These are phyloP conservation scores for Protomyces macrosporus DNA, from an alignment of 1,139 yeast species.

Conservation along the genomic window DNA sequence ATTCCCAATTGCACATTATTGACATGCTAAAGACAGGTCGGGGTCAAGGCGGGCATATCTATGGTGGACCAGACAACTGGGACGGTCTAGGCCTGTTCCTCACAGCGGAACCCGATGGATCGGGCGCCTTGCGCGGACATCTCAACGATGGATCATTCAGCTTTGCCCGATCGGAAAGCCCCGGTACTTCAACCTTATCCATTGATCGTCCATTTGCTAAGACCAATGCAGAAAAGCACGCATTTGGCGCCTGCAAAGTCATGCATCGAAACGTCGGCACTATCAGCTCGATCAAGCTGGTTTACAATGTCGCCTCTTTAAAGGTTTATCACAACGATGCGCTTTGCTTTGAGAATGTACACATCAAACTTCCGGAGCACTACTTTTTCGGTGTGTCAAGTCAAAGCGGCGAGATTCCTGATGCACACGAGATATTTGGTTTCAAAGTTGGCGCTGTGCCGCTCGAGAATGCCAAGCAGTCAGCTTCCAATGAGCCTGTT, in stretches of 20 bases:
- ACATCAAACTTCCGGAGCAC: conserved; percentile 38
- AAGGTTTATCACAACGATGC: conserved; percentile 40
- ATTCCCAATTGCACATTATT: background rate
- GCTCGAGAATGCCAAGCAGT: background rate
- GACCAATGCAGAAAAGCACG: conserved; percentile 32
- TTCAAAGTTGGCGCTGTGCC: conserved; percentile 3
- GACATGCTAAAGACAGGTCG: conserved; percentile 4
- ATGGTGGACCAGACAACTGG: conserved; percentile 41
- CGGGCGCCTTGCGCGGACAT: conserved; percentile 40
- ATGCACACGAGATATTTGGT: conserved; percentile 31
- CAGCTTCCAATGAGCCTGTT: background rate
- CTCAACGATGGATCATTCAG: conserved; percentile 39
- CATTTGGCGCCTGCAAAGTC: conserved; percentile 40
- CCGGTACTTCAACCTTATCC: conserved; percentile 16
- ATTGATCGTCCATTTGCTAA: conserved; percentile 21
- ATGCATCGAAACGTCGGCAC: conserved; percentile 39
- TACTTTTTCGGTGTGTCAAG: conserved; percentile 41
- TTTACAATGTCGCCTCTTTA: conserved; percentile 8
- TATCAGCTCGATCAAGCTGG: conserved; percentile 36
- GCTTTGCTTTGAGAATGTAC: conserved; percentile 39
- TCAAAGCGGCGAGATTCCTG: conserved; percentile 36
- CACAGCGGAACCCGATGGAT: conserved; percentile 35
- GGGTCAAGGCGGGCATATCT: conserved; percentile 37
- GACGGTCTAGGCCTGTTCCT: conserved; percentile 42
- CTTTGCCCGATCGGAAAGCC: conserved; percentile 18